Evolutionary conservation across 2,329 filamentous ascomycete species (phyloP).

Genomic region (Aspergillus ochraceoroseus): DNA sequence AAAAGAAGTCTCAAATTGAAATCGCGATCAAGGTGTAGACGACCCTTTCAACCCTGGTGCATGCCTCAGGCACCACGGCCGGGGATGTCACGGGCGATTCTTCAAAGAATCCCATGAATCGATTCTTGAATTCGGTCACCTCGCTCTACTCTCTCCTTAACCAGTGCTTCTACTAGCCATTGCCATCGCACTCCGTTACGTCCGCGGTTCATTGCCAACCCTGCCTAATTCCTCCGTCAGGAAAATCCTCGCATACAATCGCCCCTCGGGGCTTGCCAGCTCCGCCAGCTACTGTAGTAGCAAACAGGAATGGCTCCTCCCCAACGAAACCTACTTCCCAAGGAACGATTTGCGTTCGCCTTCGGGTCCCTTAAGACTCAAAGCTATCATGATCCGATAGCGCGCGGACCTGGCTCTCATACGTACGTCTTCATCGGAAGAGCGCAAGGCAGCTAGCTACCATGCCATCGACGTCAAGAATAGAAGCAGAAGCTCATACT

Average conservation of each 20-base stretch:
- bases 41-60: neutral
- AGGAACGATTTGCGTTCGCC: slow-evolving; percentile 62
- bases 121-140: neutral
- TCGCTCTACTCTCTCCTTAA: neutral
- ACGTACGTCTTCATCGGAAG: slow-evolving; percentile 45
- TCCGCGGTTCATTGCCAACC: neutral
- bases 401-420: slow-evolving; percentile 53
- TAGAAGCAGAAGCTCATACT: slow-evolving; percentile 9
- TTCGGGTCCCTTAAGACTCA: slow-evolving; percentile 67
- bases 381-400: slow-evolving; percentile 61
- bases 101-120: neutral
- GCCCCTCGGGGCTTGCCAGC: slow-evolving; percentile 25
- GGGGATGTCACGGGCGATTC: slow-evolving; percentile 6
- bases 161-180: neutral
- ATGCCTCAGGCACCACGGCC: slow-evolving; percentile 21
- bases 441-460: too few relatives aligned
- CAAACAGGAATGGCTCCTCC: slow-evolving; percentile 36
- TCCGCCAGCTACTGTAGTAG: slow-evolving; percentile 17
- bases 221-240: neutral
- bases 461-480: too few relatives aligned
- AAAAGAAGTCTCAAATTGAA: too few relatives aligned
- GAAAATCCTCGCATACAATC: slow-evolving; percentile 10
- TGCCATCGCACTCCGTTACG: neutral
- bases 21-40: too few relatives aligned
- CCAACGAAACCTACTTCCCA: slow-evolving; percentile 47